Conservation (phyloP, 768 basidiomycete genomes). For the Lactarius indigo region DNA sequence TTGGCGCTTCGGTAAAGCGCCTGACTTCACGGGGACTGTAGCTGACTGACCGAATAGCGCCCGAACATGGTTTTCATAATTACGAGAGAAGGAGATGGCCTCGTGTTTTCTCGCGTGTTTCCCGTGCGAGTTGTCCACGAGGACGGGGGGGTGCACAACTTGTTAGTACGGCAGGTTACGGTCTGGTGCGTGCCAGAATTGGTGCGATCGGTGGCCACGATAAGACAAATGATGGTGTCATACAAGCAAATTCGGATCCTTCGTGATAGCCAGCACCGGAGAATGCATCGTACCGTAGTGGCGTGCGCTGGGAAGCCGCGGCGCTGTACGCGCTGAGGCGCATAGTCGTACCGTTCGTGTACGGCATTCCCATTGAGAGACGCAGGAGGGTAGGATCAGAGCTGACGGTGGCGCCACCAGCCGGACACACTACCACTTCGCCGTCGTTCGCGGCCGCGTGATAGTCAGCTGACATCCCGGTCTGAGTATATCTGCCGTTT, state of each 20-base stretch:
- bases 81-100: slow-evolving; percentile 8
- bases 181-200: neutral
- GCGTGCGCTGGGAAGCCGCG: neutral
- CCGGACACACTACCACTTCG: neutral
- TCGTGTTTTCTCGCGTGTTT: slow-evolving; percentile 12
- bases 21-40: neutral
- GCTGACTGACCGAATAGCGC: neutral
- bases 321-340: slow-evolving; percentile 1
- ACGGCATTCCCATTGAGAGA: slow-evolving; percentile 5
- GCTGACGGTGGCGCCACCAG: neutral
- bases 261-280: neutral
- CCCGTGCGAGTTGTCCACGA: neutral
- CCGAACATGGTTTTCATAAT: slow-evolving; percentile 16
- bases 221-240: neutral
- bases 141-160: neutral
- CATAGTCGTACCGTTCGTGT: neutral
- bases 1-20: neutral
- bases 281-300: neutral
- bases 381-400: neutral
- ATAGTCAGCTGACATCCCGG: slow-evolving; percentile 6
- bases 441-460: slow-evolving; percentile 9
- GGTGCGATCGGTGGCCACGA: neutral
- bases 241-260: neutral
- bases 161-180: neutral
- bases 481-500: neutral